phyloP scores from a whole-genome alignment of 164 flowering plant species.

The Macadamia integrifolia region DNA sequence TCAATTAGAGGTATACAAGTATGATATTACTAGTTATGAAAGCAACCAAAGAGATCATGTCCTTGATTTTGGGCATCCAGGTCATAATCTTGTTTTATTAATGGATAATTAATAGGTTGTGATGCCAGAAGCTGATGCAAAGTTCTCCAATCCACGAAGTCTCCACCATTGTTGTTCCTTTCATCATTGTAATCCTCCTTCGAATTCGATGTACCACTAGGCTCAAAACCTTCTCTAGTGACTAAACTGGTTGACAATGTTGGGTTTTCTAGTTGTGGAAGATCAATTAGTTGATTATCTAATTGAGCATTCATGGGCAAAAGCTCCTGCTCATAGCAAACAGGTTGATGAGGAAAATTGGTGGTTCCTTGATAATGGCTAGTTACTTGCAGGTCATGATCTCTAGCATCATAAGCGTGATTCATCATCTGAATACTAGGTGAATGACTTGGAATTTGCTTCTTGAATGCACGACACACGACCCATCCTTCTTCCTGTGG shows the following conservation, averaged over 20 bases:
- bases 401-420: slow-evolving; percentile 23
- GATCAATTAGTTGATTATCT: slow-evolving; percentile 39
- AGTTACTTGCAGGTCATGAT: slow-evolving; percentile 7
- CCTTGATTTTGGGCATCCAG: slow-evolving; percentile 13
- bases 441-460: slow-evolving; percentile 56
- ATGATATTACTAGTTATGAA: slow-evolving; percentile 14
- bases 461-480: slow-evolving; percentile 86
- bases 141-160: no score
- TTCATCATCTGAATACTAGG: slow-evolving; percentile 50
- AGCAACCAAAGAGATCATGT: slow-evolving; percentile 8
- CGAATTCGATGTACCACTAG: no score
- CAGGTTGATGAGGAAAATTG: slow-evolving; percentile 14
- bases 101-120: slow-evolving; percentile 7
- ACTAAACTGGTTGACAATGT: slow-evolving; percentile 5
- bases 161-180: no score
- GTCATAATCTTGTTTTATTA: slow-evolving; percentile 12
- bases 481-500: slow-evolving; percentile 98
- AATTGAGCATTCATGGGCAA: slow-evolving; percentile 14
- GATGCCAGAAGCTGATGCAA: no score
- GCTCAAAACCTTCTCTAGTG: no score
- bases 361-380: slow-evolving; percentile 16
- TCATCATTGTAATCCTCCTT: no score
- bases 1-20: no score
- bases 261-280: slow-evolving; percentile 56
- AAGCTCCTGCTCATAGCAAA: slow-evolving; percentile 17